These are phyloP conservation scores for Spathaspora arborariae DNA, from an alignment of 805 yeast genomes.

Conservation along the genomic window DNA sequence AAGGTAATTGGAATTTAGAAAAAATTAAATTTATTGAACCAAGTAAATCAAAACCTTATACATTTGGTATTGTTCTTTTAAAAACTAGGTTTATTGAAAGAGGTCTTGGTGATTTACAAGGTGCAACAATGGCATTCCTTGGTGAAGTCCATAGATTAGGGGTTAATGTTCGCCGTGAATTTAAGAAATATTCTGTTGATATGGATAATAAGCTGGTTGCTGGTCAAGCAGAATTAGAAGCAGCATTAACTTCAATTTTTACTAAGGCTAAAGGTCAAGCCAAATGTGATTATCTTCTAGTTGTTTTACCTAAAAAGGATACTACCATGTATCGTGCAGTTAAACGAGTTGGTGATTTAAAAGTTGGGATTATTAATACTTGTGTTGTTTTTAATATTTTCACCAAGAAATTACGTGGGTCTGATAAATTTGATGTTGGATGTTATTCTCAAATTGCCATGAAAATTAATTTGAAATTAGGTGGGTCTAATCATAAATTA, in stretches of 20 bases:
- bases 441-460: conserved; percentile 10
- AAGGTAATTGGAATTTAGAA: conserved; percentile 10
- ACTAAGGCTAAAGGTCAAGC: conserved; percentile 4
- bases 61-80: conserved; percentile 6
- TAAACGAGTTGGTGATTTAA: conserved; percentile 9
- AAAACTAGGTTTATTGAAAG: background rate
- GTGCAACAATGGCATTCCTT: conserved; percentile 6
- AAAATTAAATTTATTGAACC: conserved; percentile 4
- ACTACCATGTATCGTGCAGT: conserved; percentile 6
- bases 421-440: conserved; percentile 2
- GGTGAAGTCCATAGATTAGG: conserved; percentile 7
- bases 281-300: conserved; percentile 8
- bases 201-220: background rate
- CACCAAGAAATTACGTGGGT: conserved; percentile 4
- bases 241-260: background rate
- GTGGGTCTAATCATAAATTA: conserved; percentile 9
- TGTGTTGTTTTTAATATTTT: conserved; percentile 8
- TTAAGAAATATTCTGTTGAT: conserved; percentile 5
- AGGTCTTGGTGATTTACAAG: conserved; percentile 4
- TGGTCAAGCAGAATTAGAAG: conserved; percentile 4
- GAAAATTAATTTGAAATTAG: conserved; percentile 9
- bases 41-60: conserved; percentile 1
- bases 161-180: conserved; percentile 2
- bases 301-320: conserved; percentile 7
- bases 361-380: conserved; percentile 8